Conservation (phyloP, 1,139 yeast species). For the Kodamaea alishanica region DNA sequence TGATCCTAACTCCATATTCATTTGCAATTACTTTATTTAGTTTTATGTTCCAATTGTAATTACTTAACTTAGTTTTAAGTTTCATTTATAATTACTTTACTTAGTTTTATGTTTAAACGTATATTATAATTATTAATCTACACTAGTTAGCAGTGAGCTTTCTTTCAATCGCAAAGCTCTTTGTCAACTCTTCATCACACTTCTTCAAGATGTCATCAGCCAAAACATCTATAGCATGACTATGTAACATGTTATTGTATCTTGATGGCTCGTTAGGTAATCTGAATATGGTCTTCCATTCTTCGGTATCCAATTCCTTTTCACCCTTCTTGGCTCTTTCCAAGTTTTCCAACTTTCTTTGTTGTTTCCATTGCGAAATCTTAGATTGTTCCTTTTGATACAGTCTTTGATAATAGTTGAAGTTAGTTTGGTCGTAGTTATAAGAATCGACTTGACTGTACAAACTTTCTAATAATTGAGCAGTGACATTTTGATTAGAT, state of each 20-base stretch:
- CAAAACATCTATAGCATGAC: constrained; percentile 66
- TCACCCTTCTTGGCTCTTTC: constrained; percentile 58
- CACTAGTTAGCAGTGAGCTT: constrained; percentile 28
- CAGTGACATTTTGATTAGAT: constrained; percentile 43
- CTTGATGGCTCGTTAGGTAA: constrained; percentile 76
- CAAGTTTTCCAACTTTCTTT: constrained; percentile 64
- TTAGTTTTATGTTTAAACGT: too few relatives aligned
- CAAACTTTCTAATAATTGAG: constrained; percentile 60
- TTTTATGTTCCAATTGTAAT: too few relatives aligned
- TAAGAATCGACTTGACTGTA: constrained; percentile 74
- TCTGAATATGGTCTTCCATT: constrained; percentile 65
- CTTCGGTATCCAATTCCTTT: constrained; percentile 53
- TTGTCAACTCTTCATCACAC: constrained; percentile 60
- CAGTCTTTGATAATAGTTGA: constrained; percentile 80
- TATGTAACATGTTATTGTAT: constrained; percentile 65
- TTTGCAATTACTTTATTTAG: too few relatives aligned
- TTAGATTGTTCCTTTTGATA: constrained; percentile 67
- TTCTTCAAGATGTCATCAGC: constrained; percentile 64
- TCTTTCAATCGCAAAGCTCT: constrained; percentile 56
- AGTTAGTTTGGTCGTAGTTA: constrained; percentile 77
- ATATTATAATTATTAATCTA: not conserved
- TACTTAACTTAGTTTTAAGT: too few relatives aligned
- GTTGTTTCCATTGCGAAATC: constrained; percentile 68
- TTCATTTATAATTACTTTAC: too few relatives aligned
- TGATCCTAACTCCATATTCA: too few relatives aligned